phyloP scores from a whole-genome alignment of 768 basidiomycete genomes.

The Mycena amicta region DNA sequence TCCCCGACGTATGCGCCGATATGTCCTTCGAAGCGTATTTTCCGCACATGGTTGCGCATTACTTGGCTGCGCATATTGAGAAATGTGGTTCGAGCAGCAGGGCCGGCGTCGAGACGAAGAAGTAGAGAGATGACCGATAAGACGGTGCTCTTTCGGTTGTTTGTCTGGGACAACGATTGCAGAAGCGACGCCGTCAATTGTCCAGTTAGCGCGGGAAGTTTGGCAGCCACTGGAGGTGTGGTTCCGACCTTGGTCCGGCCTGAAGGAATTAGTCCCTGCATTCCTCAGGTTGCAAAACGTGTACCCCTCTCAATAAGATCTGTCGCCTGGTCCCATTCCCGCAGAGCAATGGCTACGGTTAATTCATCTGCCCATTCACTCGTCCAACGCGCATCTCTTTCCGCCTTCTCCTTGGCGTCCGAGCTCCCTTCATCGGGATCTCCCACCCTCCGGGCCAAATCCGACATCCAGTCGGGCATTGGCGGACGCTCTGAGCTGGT shows the following conservation, averaged over 20 bases:
- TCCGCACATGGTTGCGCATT: conserved; percentile 76
- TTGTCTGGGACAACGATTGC: conserved; percentile 70
- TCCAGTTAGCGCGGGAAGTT: conserved; percentile 66
- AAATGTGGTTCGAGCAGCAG: conserved; percentile 82
- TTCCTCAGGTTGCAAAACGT: conserved; percentile 9
- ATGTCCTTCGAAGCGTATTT: conserved; percentile 89
- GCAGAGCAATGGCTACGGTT: conserved; percentile 86
- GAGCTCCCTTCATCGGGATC: conserved; percentile 46
- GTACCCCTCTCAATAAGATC: conserved; percentile 80
- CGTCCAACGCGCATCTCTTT: conserved; percentile 83
- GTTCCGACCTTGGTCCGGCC: conserved; percentile 64
- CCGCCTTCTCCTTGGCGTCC: conserved; percentile 70
- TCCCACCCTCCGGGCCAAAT: conserved; percentile 62
- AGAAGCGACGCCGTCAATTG: conserved; percentile 73
- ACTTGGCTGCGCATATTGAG: conserved; percentile 76
- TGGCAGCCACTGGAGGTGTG: conserved; percentile 55
- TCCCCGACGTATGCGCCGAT: conserved; percentile 85
- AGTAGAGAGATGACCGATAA: conserved; percentile 74
- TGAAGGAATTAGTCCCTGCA: conserved; percentile 23
- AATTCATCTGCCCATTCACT: conserved; percentile 91
- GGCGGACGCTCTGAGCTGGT: conserved; percentile 48
- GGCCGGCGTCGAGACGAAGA: conserved; percentile 70
- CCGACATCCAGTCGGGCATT: conserved; percentile 77
- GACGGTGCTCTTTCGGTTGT: conserved; percentile 75
- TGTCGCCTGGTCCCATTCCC: conserved; percentile 89